These are phyloP conservation scores for Xylariaceae sp. DNA, from an alignment of 2,329 filamentous ascomycete species.

Conservation along the genomic window DNA sequence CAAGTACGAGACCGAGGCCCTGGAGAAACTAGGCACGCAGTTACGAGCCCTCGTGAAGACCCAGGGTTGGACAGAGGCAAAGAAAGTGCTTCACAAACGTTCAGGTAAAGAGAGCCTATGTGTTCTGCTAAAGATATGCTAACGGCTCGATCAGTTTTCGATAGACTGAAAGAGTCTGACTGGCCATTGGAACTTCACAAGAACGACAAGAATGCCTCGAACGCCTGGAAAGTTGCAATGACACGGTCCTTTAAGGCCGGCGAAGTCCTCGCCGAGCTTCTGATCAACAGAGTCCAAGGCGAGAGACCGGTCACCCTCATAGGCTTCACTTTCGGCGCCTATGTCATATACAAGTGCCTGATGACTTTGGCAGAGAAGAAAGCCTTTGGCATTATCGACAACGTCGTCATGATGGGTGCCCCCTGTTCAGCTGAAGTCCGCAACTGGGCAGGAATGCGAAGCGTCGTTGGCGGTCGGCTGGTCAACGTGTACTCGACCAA, in stretches of 20 bases:
- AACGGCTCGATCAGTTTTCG: slow-evolving; percentile 37
- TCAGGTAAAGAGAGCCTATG: slow-evolving; percentile 34
- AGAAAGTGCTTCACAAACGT: slow-evolving; percentile 37
- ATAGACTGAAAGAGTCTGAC: slow-evolving; percentile 47
- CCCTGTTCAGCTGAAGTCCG: slow-evolving; percentile 65
- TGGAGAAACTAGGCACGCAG: slow-evolving; percentile 70
- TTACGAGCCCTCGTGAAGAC: slow-evolving; percentile 72
- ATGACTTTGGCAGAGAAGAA: slow-evolving; percentile 66
- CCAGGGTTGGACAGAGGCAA: slow-evolving; percentile 69
- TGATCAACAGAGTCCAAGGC: slow-evolving; percentile 75
- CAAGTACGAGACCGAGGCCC: slow-evolving; percentile 71
- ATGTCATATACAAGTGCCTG: slow-evolving; percentile 77
- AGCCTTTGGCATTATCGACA: slow-evolving; percentile 79
- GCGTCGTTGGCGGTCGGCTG: slow-evolving; percentile 73
- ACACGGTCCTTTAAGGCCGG: slow-evolving; percentile 66
- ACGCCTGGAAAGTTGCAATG: slow-evolving; percentile 72
- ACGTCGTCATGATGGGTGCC: slow-evolving; percentile 74
- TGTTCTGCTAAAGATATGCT: background rate
- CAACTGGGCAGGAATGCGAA: slow-evolving; percentile 71
- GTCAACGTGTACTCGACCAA: slow-evolving; percentile 85
- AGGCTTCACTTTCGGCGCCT: slow-evolving; percentile 74
- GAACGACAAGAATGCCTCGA: slow-evolving; percentile 69
- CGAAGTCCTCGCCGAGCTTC: slow-evolving; percentile 66
- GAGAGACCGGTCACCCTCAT: slow-evolving; percentile 74
- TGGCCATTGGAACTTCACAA: slow-evolving; percentile 60